Conservation (phyloP, 192 early-diverging fungal genomes). For the Umbelopsis ramanniana region DNA sequence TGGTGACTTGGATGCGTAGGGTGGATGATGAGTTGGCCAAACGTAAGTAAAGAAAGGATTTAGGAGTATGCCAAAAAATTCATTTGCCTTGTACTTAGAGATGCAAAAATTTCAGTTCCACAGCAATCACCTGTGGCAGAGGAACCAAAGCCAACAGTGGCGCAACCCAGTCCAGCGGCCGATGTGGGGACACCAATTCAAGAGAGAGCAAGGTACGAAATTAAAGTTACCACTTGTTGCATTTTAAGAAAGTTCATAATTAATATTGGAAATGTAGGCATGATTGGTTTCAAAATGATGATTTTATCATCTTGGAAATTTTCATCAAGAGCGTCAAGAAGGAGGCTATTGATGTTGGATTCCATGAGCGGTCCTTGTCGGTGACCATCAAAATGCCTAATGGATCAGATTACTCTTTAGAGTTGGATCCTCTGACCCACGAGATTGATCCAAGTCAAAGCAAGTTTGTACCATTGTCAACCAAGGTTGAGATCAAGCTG, state of each 20-base stretch:
- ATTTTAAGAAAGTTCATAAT: background rate
- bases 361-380: conserved; percentile 66
- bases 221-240: background rate
- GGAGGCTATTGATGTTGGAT: conserved; percentile 71
- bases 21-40: conserved; percentile 64
- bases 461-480: conserved; percentile 80
- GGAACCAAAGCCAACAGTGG: background rate
- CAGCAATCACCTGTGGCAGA: background rate
- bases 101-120: background rate
- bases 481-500: conserved; percentile 93
- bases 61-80: conserved; percentile 23
- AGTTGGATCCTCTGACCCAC: conserved; percentile 88
- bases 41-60: conserved; percentile 51
- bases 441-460: conserved; percentile 73
- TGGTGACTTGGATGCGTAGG: conserved; percentile 58
- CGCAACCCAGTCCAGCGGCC: too few species aligned
- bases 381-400: conserved; percentile 82
- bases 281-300: conserved; percentile 98
- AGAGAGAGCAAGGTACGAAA: conserved; percentile 24
- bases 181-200: background rate
- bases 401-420: conserved; percentile 88
- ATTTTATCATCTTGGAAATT: conserved; percentile 82
- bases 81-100: conserved; percentile 25
- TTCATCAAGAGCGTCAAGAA: conserved; percentile 89
- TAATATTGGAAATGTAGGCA: conserved; percentile 60